phyloP scores from a whole-genome alignment of 2,329 filamentous ascomycete species.

The Trichoderma asperellum region DNA sequence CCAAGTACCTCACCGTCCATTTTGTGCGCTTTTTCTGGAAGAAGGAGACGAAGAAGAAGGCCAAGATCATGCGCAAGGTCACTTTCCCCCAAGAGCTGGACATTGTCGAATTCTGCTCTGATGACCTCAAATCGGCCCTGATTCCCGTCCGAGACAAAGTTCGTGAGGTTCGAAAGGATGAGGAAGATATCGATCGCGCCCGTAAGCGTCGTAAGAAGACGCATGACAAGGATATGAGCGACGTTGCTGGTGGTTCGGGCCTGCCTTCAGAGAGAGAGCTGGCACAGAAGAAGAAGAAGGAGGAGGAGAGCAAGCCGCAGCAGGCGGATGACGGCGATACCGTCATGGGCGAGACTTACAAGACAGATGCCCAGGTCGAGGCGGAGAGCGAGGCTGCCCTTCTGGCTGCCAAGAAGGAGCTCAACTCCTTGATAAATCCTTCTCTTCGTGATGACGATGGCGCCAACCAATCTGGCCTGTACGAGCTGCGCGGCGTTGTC shows the following conservation, averaged over 20 bases:
- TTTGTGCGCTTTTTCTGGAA: slow-evolving; percentile 99
- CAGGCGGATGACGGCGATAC: slow-evolving; percentile 64
- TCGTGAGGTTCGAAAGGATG: slow-evolving; percentile 91
- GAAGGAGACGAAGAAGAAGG: slow-evolving; percentile 92
- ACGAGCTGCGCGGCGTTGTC: slow-evolving; percentile 90
- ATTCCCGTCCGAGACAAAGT: slow-evolving; percentile 96
- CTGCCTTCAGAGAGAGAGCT: slow-evolving; percentile 56
- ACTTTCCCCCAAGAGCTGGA: slow-evolving; percentile 94
- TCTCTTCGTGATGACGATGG: slow-evolving; percentile 76
- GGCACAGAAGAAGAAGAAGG: slow-evolving; percentile 52
- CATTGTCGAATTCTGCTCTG: slow-evolving; percentile 91
- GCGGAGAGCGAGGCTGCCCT: slow-evolving; percentile 79
- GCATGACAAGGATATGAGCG: slow-evolving; percentile 51
- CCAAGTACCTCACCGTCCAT: slow-evolving; percentile 94
- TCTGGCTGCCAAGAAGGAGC: slow-evolving; percentile 81
- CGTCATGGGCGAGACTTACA: slow-evolving; percentile 78
- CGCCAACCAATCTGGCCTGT: slow-evolving; percentile 90
- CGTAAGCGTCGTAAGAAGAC: slow-evolving; percentile 85
- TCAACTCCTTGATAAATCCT: slow-evolving; percentile 75
- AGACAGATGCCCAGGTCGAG: slow-evolving; percentile 92
- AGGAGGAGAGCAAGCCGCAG: slow-evolving; percentile 44
- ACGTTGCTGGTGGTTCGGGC: slow-evolving; percentile 52
- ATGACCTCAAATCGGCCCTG: slow-evolving; percentile 79
- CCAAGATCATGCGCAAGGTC: slow-evolving; percentile 99
- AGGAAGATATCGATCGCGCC: slow-evolving; percentile 87